Conservation (phyloP, 2,329 filamentous ascomycete genomes). For the Pseudogymnoascus destructans region DNA sequence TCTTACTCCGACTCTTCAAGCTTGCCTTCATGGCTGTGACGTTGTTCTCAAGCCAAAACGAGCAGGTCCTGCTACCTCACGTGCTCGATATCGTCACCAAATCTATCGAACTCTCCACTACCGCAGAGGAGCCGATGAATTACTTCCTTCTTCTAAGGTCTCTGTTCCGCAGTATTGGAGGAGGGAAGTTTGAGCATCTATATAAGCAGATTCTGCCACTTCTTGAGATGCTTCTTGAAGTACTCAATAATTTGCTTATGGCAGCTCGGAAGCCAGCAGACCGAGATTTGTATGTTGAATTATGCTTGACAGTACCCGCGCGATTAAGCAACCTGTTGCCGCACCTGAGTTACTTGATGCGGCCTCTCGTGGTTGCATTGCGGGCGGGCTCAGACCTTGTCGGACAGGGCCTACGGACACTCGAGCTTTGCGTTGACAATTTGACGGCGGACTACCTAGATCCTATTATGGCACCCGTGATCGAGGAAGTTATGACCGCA, state of each 20-base stretch:
- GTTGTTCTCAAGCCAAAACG: conserved; percentile 85
- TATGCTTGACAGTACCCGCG: conserved; percentile 91
- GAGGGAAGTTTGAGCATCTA: conserved; percentile 90
- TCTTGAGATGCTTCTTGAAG: conserved; percentile 93
- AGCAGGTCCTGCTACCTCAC: conserved; percentile 87
- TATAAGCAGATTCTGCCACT: conserved; percentile 97
- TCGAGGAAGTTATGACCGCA: conserved; percentile 96
- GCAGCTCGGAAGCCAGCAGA: conserved; percentile 83
- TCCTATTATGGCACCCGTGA: conserved; percentile 97
- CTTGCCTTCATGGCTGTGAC: conserved; percentile 99
- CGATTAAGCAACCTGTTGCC: conserved; percentile 87
- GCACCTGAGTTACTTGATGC: conserved; percentile 93
- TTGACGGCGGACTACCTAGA: conserved; percentile 95
- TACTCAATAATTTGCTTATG: conserved; percentile 85
- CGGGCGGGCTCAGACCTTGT: conserved; percentile 87
- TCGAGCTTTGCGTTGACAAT: conserved; percentile 96
- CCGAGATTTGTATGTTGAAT: conserved; percentile 89
- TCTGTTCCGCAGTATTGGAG: conserved; percentile 90
- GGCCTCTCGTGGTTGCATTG: conserved; percentile 88
- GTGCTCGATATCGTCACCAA: conserved; percentile 96
- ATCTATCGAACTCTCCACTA: conserved; percentile 90
- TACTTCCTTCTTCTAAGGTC: conserved; percentile 91
- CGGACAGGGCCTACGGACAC: conserved; percentile 79
- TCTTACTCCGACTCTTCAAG: conserved; percentile 89
- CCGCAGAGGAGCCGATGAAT: conserved; percentile 94